phyloP scores from a whole-genome alignment of 495 filamentous ascomycete species.

The Parathielavia appendiculata region DNA sequence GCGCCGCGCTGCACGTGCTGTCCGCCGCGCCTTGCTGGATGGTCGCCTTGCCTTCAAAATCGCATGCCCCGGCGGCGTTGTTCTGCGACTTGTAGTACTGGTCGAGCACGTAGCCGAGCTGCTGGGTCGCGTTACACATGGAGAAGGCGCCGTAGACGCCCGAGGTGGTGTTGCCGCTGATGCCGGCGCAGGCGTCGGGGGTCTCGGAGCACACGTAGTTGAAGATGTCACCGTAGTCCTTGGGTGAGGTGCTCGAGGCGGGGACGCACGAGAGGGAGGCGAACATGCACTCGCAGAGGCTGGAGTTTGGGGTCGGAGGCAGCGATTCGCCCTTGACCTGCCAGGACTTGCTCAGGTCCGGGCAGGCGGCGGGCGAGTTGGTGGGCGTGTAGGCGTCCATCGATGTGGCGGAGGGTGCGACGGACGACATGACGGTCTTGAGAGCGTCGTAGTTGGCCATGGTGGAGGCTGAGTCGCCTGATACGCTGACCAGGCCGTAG shows the following conservation, averaged over 20 bases:
- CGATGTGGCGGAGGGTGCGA: conserved; percentile 59
- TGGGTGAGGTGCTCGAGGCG: conserved; percentile 37
- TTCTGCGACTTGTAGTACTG: conserved; percentile 67
- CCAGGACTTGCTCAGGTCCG: conserved; percentile 61
- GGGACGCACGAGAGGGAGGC: conserved; percentile 65
- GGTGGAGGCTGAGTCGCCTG: conserved; percentile 52
- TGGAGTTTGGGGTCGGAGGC: conserved; percentile 71
- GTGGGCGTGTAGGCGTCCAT: conserved; percentile 67
- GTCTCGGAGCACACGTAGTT: conserved; percentile 62
- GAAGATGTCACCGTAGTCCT: conserved; percentile 63
- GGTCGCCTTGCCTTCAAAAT: conserved; percentile 53
- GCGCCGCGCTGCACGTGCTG: conserved; percentile 29
- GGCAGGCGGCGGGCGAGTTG: conserved; percentile 74
- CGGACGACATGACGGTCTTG: conserved; percentile 61
- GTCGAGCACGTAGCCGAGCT: conserved; percentile 78
- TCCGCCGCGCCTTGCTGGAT: conserved; percentile 16
- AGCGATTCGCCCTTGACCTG: conserved; percentile 57
- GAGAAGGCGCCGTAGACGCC: conserved; percentile 83
- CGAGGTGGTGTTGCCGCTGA: conserved; percentile 61
- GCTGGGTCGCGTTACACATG: conserved; percentile 75
- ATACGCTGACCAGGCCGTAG: conserved; percentile 71
- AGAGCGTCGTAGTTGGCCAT: conserved; percentile 71
- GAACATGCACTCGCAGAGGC: conserved; percentile 80
- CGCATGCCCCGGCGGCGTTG: conserved; percentile 56
- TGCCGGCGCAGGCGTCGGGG: conserved; percentile 56